Base-by-base conservation (phyloP, 768 basidiomycete species). In the Hygrophorus pudorinus region DNA sequence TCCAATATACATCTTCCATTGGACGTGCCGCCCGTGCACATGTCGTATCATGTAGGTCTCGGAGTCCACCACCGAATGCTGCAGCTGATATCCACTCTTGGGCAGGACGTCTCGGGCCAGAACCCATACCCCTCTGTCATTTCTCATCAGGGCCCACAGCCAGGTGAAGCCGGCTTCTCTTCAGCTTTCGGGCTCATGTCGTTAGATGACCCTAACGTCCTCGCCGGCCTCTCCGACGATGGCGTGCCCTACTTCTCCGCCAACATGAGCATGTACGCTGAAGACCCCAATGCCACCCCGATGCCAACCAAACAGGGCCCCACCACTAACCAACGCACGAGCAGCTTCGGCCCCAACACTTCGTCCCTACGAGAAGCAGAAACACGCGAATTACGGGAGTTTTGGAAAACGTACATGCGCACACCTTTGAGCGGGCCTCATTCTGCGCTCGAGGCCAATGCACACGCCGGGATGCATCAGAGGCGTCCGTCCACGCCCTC, bases 171-270 rank as follows among this genome's bases (percentile, higher is more conserved):
- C 20, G 68, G 63, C 1, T 73, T 82, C 53, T 75, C 72, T 3
- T 72, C 70, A 17, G 80, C 79, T 1, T 87, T 89, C 56, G 85
- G 82, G 6, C 68, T 81, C 41, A 75, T 89, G 78, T 78, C 76
- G 14, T 68, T 89, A 41, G 85, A 86, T 45, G 85, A 88, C 54
- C 75, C 78, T 1, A 72, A 72, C 43, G 78, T 80, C 6, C 66
- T 86, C 30, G 78, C 81, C 0, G 74, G 79, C 2, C 65, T 85
- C 38, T 59, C 76, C 1, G 59, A 58, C 3, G 79, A 81, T 46
- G 74, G 70, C 5, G 67, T 73, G 11, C 78, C 81, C 0, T 85
- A 85, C 67, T 86, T 85, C 57, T 58, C 65, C 6, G 38, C 45
- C 10, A 44, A 24, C 29, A 46, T 46, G 38, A 47, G 37, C 41